Evolutionary conservation across 2,329 filamentous ascomycete genomes (phyloP), one percentile per base, ranked within the genome.

Genomic region (Sclerotinia sclerotiorum): DNA sequence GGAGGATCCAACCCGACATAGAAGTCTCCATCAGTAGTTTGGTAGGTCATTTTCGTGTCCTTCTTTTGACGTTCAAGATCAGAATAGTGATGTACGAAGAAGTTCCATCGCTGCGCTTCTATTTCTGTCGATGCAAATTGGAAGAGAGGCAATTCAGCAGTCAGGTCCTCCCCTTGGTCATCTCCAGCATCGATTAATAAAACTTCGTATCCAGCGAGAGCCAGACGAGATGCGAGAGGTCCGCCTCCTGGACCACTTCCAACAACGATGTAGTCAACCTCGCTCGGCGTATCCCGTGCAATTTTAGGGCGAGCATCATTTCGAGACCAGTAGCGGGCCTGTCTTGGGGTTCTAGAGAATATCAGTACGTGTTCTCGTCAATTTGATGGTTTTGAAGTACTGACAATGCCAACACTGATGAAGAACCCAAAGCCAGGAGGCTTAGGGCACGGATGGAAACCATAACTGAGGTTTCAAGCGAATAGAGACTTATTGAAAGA

Each of bases 171-270:
- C 15, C 80, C 81, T 70, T 85, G 80, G 70, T 86, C 83, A 70
- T 84, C 82, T 67, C 84, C 84, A 46, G 83, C 84, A 71, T 86
- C 84, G 44, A 85, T 80, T 4, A 86, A 79, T 24, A 86, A 79
- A 13, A 83, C 83, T 71, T 80, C 83, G 75, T 82, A 80, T 60
- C 84, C 83, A 42, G 82, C 82, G 49, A 82, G 78, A 11, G 84
- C 84, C 55, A 86, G 80, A 65, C 83, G 79, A 51, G 82, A 80
- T 48, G 84, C 82, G 7, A 85, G 73, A 51, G 83, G 82, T 48
- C 80, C 83, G 60, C 84, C 84, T 48, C 84, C 84, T n/a, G 83
- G 78, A 27, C 83, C 83, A 32, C 81, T 83, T 5, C 84, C 84
- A 35, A 86, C 82, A 19, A 86, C 79, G 19, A 86, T 79, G 76